Conservation (phyloP, 371 early-diverging fungal species). For the Mortierella polycephala region DNA sequence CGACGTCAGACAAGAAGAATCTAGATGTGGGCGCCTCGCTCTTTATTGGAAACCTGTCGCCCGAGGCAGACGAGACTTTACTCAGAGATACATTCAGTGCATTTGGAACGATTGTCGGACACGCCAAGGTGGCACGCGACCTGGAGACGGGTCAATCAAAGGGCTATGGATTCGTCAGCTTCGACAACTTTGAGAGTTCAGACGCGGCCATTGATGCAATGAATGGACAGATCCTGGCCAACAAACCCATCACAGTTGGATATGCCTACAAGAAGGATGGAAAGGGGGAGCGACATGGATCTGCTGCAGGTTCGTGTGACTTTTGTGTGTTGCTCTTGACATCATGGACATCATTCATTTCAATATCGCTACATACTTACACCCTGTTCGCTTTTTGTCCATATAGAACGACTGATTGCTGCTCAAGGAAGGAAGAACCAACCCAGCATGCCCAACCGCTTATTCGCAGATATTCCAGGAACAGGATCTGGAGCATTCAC, state of each 20-base stretch:
- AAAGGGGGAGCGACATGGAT: constrained; percentile 97
- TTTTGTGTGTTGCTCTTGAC: not conserved
- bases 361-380: constrained; percentile 4
- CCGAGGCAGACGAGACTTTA: constrained; percentile 93
- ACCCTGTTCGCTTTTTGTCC: not conserved
- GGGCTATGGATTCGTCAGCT: constrained; percentile 96
- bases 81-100: constrained; percentile 96
- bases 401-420: constrained; percentile 90
- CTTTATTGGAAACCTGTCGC: constrained; percentile 96
- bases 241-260: constrained; percentile 89
- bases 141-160: constrained; percentile 87
- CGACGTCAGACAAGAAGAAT: constrained; percentile 89
- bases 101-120: constrained; percentile 84
- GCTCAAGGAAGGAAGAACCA: constrained; percentile 87
- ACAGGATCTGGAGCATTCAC: constrained; percentile 49
- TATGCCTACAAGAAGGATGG: constrained; percentile 99
- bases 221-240: constrained; percentile 96
- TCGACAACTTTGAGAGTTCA: constrained; percentile 94
- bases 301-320: constrained; percentile 79
- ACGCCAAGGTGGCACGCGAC: constrained; percentile 83
- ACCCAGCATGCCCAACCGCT: constrained; percentile 69
- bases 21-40: constrained; percentile 96
- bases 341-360: not conserved
- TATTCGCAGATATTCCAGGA: constrained; percentile 74
- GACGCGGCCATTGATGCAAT: constrained; percentile 97